phyloP scores from a whole-genome alignment of 2,329 filamentous ascomycete species.

The Fusarium aywerte region DNA sequence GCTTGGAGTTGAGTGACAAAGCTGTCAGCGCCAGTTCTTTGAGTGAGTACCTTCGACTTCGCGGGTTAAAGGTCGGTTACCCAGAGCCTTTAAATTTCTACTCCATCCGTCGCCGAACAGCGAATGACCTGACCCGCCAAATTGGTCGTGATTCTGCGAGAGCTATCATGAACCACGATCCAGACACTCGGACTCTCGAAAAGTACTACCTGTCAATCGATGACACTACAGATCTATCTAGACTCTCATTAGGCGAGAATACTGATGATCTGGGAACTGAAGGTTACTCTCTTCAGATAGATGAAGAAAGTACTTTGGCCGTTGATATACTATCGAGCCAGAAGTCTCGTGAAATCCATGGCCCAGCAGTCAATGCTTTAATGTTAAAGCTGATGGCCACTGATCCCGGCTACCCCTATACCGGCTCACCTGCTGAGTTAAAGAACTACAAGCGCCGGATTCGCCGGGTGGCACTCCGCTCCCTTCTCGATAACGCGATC shows the following conservation, averaged over 20 bases:
- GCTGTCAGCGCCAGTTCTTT: not conserved
- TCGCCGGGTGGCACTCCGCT: not conserved
- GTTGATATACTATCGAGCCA: too few species aligned
- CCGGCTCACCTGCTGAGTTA: not conserved
- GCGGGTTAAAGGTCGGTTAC: not conserved
- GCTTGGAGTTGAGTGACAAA: not conserved
- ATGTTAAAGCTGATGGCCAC: not conserved
- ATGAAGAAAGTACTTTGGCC: not conserved
- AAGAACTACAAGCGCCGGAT: not conserved
- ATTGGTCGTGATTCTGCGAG: not conserved
- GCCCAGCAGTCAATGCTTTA: not conserved
- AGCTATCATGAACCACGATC: not conserved
- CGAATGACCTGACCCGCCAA: not conserved
- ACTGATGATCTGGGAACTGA: not conserved
- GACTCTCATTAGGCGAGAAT: too few species aligned
- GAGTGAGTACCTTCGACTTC: not conserved
- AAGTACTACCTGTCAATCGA: too few species aligned
- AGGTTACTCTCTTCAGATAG: not conserved
- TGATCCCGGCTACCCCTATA: not conserved
- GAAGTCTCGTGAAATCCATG: not conserved
- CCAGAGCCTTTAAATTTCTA: not conserved
- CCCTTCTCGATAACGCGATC: not conserved
- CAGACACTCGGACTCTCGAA: too few species aligned
- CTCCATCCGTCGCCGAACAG: not conserved
- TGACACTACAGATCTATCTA: too few species aligned